These are phyloP conservation scores for Eustoma russellianum DNA, from an alignment of 257 asterid species.

Conservation along the genomic window DNA sequence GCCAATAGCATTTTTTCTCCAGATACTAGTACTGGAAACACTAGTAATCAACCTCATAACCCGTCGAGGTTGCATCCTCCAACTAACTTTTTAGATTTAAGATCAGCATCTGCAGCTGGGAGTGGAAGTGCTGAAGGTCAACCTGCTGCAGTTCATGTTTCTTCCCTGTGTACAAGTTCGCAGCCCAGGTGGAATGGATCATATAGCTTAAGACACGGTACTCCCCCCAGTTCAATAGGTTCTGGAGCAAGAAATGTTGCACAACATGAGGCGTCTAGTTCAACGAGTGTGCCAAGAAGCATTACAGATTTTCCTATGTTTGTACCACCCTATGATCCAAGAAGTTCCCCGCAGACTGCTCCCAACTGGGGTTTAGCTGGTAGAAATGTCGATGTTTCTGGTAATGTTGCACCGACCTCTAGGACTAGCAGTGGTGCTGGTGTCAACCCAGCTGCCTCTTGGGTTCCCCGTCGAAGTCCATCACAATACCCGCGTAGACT, in stretches of 20 bases:
- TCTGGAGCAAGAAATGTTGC: slow-evolving; percentile 21
- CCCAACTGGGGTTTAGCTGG: slow-evolving; percentile 40
- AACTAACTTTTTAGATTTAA: slow-evolving; percentile 23
- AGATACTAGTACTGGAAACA: slow-evolving; percentile 25
- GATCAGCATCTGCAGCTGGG: slow-evolving; percentile 32
- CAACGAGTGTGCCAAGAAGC: slow-evolving; percentile 48
- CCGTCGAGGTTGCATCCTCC: slow-evolving; percentile 34
- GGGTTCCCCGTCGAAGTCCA: slow-evolving; percentile 45
- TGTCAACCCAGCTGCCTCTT: slow-evolving; percentile 32
- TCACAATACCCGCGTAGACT: slow-evolving; percentile 55
- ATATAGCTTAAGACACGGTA: slow-evolving; percentile 41
- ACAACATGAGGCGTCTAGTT: slow-evolving; percentile 28
- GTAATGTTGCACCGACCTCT: slow-evolving; percentile 41
- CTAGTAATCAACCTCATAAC: slow-evolving; percentile 23
- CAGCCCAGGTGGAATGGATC: slow-evolving; percentile 54
- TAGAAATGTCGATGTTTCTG: slow-evolving; percentile 28
- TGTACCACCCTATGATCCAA: slow-evolving; percentile 39
- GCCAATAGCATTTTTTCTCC: slow-evolving; percentile 20
- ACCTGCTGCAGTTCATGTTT: slow-evolving; percentile 21
- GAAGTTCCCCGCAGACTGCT: slow-evolving; percentile 43
- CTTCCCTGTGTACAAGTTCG: slow-evolving; percentile 29
- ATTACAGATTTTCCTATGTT: slow-evolving; percentile 69
- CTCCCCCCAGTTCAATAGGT: slow-evolving; percentile 20
- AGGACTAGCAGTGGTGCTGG: slow-evolving; percentile 35
- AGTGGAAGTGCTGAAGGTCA: slow-evolving; percentile 25